Conservation (phyloP, 352 stramenopile species). For the Phytophthora citrophthora region DNA sequence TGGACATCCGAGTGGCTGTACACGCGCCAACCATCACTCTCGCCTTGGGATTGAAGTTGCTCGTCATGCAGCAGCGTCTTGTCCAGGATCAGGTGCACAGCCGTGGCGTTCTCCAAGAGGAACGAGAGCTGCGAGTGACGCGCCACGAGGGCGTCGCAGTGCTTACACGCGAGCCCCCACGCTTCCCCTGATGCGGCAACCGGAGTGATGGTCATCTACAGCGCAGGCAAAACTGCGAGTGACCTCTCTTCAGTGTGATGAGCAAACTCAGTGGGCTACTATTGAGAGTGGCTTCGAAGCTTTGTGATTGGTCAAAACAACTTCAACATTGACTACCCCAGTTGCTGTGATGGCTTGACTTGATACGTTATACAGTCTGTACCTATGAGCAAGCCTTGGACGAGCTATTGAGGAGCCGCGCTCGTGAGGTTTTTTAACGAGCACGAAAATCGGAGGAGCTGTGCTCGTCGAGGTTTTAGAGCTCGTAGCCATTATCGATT, state of each 20-base stretch:
- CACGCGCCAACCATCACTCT: constrained; percentile 40
- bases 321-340: constrained; percentile 23
- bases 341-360: not conserved
- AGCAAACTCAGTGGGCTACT: constrained; percentile 7
- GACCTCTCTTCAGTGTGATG: constrained; percentile 1
- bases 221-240: constrained; percentile 2
- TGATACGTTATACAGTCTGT: too few relatives aligned
- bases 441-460: not conserved
- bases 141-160: constrained; percentile 37
- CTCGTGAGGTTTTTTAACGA: constrained; percentile 4
- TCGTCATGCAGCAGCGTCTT: constrained; percentile 45
- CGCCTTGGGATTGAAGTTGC: constrained; percentile 28
- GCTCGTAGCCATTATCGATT: not conserved
- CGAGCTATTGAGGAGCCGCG: not conserved
- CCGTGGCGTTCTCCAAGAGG: constrained; percentile 54
- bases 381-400: constrained; percentile 1
- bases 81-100: constrained; percentile 54
- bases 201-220: constrained; percentile 21
- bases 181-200: constrained; percentile 7
- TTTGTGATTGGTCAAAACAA: constrained; percentile 23
- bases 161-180: constrained; percentile 40
- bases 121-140: constrained; percentile 54
- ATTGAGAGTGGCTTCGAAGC: not conserved
- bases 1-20: constrained; percentile 34
- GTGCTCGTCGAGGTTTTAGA: constrained; percentile 5